phyloP scores from a whole-genome alignment of 441 rosid genomes.

The Omphalea diandra region DNA sequence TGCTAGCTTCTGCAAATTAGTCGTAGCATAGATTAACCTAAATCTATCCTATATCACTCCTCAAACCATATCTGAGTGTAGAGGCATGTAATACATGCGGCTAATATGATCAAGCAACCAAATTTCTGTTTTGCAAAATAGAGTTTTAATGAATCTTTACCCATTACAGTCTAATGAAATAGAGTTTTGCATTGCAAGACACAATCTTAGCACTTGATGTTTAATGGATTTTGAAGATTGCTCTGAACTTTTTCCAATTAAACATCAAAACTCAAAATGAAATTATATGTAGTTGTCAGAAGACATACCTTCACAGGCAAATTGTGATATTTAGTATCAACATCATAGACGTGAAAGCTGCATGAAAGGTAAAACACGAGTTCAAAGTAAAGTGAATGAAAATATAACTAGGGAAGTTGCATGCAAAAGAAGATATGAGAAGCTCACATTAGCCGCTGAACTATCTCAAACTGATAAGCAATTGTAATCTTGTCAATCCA shows the following conservation, averaged over 20 bases:
- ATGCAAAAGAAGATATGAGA: constrained; percentile 10
- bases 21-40: no score
- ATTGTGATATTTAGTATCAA: constrained; percentile 66
- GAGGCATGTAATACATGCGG: neutral
- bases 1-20: no score
- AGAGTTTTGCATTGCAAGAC: neutral
- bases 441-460: constrained; percentile 72
- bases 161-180: neutral
- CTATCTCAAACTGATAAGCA: constrained; percentile 74
- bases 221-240: no score
- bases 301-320: constrained; percentile 58
- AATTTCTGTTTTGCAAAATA: neutral
- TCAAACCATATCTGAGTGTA: neutral
- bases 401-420: neutral
- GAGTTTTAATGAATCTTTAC: neutral
- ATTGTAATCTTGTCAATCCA: constrained; percentile 73
- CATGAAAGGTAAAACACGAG: constrained; percentile 3
- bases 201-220: no score
- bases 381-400: neutral
- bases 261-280: no score
- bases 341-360: constrained; percentile 69
- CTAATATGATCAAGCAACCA: neutral
- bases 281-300: no score
- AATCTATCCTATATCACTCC: no score
- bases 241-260: no score